phyloP scores from a whole-genome alignment of 148 eudicot genomes.

The Hydrangea macrophylla region DNA sequence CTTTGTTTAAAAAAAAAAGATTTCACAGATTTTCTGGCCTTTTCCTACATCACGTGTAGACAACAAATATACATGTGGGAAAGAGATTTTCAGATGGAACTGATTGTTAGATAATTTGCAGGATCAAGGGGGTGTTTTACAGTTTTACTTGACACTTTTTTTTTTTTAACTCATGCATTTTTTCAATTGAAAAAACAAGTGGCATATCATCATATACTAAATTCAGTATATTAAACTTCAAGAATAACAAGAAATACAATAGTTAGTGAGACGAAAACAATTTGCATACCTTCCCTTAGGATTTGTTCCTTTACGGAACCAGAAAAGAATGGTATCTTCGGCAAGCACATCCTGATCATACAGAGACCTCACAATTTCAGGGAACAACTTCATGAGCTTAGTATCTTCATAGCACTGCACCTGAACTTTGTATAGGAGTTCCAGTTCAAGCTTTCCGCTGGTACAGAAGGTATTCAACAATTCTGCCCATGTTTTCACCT shows the following conservation, averaged over 20 bases:
- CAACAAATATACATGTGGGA: too few relatives aligned
- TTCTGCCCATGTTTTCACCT: conserved; percentile 92
- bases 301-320: conserved; percentile 92
- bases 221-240: too few relatives aligned
- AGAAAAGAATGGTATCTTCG: conserved; percentile 90
- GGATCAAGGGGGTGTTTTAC: too few relatives aligned
- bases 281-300: conserved; percentile 82
- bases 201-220: too few relatives aligned
- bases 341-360: conserved; percentile 97
- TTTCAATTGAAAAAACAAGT: too few relatives aligned
- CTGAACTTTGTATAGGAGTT: conserved; percentile 89
- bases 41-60: too few relatives aligned
- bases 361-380: conserved; percentile 87
- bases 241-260: not conserved
- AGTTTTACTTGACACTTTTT: too few relatives aligned
- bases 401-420: conserved; percentile 96
- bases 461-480: conserved; percentile 89
- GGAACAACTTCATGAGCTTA: conserved; percentile 91
- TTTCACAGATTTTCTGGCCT: too few relatives aligned
- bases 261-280: not conserved
- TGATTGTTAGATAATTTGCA: too few relatives aligned
- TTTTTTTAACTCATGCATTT: too few relatives aligned
- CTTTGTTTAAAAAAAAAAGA: too few relatives aligned
- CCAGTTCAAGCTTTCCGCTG: conserved; percentile 85
- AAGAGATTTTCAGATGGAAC: too few relatives aligned